phyloP scores from a whole-genome alignment of 108 stramenopile genomes.

The Pseudonitzschia delicatissima region DNA sequence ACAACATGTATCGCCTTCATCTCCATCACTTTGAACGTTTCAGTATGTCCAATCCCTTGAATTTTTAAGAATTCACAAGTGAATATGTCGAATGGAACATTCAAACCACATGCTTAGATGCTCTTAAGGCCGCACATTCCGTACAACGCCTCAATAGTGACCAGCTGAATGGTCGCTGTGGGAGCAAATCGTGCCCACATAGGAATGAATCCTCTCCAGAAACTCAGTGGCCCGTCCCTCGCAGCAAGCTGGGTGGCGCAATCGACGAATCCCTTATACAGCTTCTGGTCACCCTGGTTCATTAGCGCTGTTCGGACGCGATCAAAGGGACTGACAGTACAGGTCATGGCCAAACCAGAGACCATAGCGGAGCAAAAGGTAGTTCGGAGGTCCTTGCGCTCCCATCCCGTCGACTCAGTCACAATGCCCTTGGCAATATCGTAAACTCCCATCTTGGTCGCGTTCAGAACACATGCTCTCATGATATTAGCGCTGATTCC shows the following conservation, averaged over 20 bases:
- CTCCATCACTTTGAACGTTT: too few relatives aligned
- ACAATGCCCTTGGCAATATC: conserved; percentile 87
- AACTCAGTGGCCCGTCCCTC: conserved; percentile 61
- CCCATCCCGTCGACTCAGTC: conserved; percentile 53
- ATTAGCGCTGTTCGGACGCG: conserved; percentile 65
- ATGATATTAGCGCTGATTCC: conserved; percentile 82
- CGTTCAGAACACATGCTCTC: conserved; percentile 89
- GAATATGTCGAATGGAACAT: neutral
- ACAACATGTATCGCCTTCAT: too few relatives aligned
- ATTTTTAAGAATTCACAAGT: too few relatives aligned
- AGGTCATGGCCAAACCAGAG: conserved; percentile 89
- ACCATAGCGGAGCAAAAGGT: conserved; percentile 63
- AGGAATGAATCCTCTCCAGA: conserved; percentile 86
- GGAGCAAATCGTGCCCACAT: conserved; percentile 91
- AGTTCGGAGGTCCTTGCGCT: conserved; percentile 71
- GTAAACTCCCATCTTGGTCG: conserved; percentile 92
- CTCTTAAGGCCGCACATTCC: conserved; percentile 62
- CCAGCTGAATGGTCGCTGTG: conserved; percentile 78
- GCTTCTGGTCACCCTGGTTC: conserved; percentile 80
- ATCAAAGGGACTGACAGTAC: conserved; percentile 77
- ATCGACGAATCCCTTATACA: conserved; percentile 78
- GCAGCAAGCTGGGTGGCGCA: conserved; percentile 65
- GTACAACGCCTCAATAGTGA: conserved; percentile 83
- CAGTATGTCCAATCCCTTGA: too few relatives aligned
- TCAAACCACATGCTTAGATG: conserved; percentile 43